These are phyloP conservation scores for Ambrosia artemisiifolia DNA, from an alignment of 129 eudicot species.

Conservation along the genomic window DNA sequence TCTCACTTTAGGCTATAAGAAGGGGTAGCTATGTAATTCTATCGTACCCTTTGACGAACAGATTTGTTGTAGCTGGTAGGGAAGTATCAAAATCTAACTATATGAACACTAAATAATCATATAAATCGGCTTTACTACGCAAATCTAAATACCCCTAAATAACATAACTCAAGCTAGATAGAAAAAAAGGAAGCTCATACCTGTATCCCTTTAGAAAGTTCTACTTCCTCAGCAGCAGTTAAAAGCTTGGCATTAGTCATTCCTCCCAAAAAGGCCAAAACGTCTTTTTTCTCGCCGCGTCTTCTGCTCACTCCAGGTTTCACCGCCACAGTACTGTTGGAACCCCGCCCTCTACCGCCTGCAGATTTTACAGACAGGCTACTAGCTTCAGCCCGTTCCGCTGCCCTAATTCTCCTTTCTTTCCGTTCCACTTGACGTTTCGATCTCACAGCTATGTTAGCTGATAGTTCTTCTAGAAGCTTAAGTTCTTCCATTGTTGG, in stretches of 20 bases:
- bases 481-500: constrained; percentile 71
- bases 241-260: constrained; percentile 67
- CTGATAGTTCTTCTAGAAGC: constrained; percentile 48
- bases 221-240: constrained; percentile 73
- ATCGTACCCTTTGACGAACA: not conserved
- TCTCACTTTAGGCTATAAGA: too few species aligned
- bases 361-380: constrained; percentile 58
- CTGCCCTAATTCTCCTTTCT: constrained; percentile 65
- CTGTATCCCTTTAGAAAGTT: constrained; percentile 88
- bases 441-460: constrained; percentile 75
- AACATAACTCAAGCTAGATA: not conserved
- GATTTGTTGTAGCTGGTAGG: too few species aligned
- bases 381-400: constrained; percentile 67
- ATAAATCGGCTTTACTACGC: not conserved
- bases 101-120: too few species aligned
- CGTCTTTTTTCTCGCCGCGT: constrained; percentile 69
- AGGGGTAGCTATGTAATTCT: not conserved
- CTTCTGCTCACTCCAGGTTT: constrained; percentile 53
- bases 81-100: not conserved
- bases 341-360: constrained; percentile 40
- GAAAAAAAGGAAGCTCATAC: constrained; percentile 25
- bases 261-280: constrained; percentile 70
- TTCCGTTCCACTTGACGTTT: constrained; percentile 72
- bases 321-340: constrained; percentile 44
- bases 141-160: not conserved